Percentiles rank a stretch among this genome's conserved stretches.
These are phyloP conservation scores for Diplodia scrobiculata DNA, from an alignment of 2,329 filamentous ascomycete species.

Conservation along the genomic window DNA sequence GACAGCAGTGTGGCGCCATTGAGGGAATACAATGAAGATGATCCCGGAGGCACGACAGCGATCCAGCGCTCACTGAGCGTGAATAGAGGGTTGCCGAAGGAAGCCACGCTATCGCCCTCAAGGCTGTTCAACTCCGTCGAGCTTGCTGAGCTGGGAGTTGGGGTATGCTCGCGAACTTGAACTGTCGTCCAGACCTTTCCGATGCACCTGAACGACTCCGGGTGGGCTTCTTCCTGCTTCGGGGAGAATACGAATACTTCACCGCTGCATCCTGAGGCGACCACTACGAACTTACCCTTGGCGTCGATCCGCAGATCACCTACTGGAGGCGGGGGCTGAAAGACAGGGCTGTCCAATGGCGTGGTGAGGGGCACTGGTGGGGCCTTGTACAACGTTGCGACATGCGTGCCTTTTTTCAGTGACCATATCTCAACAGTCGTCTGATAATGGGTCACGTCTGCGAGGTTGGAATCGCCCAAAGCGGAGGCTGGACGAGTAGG, in stretches of 20 bases:
- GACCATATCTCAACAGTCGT: conserved; percentile 90
- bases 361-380: conserved; percentile 63
- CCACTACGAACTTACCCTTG: conserved; percentile 68
- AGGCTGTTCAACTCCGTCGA: conserved; percentile 41
- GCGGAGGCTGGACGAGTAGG: conserved; percentile 42
- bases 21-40: conserved; percentile 69
- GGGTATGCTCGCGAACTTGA: conserved; percentile 55
- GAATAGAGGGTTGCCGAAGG: conserved; percentile 64
- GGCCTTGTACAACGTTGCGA: conserved; percentile 74
- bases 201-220: conserved; percentile 62
- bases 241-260: conserved; percentile 75
- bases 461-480: conserved; percentile 36
- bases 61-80: conserved; percentile 74
- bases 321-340: conserved; percentile 67
- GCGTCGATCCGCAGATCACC: conserved; percentile 75
- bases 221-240: conserved; percentile 32
- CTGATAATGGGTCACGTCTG: conserved; percentile 67
- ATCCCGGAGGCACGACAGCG: conserved; percentile 72
- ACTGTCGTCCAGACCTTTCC: conserved; percentile 92
- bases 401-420: conserved; percentile 68
- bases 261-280: conserved; percentile 80
- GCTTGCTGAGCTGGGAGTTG: conserved; percentile 42
- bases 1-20: conserved; percentile 64
- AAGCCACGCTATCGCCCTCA: conserved; percentile 40
- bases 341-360: conserved; percentile 61